A percentile compares a stretch with the other conserved stretches of the same genome.
These are phyloP conservation scores for Tetrapisispora nanseiensis DNA, from an alignment of 805 yeast species.

Conservation along the genomic window DNA sequence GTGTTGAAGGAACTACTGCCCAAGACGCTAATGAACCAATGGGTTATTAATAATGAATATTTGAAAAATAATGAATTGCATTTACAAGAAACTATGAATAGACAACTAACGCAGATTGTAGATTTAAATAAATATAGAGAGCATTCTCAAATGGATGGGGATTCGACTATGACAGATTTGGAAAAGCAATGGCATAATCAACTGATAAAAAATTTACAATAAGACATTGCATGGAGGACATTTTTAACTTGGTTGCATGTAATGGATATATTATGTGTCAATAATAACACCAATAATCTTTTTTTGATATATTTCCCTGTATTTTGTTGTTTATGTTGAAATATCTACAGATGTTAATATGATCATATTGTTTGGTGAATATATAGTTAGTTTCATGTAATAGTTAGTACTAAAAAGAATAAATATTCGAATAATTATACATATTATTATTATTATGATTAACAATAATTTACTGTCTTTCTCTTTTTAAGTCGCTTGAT, in stretches of 20 bases:
- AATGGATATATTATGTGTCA: no score
- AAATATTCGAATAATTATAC: neutral
- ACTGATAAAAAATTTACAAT: conserved; percentile 42
- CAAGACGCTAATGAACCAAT: conserved; percentile 30
- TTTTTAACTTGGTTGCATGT: no score
- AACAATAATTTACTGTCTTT: no score
- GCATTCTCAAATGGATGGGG: conserved; percentile 34
- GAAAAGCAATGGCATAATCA: conserved; percentile 23
- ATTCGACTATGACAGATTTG: conserved; percentile 37
- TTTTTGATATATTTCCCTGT: neutral
- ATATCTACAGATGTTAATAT: no score
- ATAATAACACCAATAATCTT: no score
- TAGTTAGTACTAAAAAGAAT: neutral
- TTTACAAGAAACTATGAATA: neutral
- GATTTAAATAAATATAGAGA: conserved; percentile 36
- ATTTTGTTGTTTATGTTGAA: neutral
- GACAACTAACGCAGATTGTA: conserved; percentile 36
- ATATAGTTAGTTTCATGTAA: no score
- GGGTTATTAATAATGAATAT: conserved; percentile 30
- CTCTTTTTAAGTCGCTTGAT: no score
- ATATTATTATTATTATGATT: no score
- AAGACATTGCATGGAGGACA: no score
- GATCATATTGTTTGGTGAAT: no score
- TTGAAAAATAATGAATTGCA: neutral
- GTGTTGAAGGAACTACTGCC: conserved; percentile 31